Evolutionary conservation across 139 green algal species (phyloP).

Genomic region (Deuterostichococcus epilithicus): DNA sequence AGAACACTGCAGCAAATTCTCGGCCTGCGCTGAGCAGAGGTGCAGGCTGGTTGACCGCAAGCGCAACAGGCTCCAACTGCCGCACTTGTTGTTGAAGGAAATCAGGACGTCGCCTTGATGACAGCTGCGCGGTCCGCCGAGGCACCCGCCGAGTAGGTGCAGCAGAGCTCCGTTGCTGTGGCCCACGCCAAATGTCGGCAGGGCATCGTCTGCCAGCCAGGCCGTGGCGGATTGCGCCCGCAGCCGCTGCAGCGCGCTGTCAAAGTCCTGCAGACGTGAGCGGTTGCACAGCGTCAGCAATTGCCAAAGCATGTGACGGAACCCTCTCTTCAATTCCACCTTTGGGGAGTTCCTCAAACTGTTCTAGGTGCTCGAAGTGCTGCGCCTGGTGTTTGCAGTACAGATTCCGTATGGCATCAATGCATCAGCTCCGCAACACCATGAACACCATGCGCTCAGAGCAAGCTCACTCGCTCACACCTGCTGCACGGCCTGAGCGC

Average conservation of each 20-base stretch:
- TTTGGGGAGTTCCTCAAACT: too few species aligned
- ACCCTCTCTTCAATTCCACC: too few species aligned
- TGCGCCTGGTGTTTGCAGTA: too few species aligned
- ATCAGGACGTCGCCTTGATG: conserved; percentile 47
- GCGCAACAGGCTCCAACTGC: neutral
- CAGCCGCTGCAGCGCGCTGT: neutral
- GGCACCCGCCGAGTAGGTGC: conserved; percentile 51
- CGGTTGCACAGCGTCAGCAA: neutral
- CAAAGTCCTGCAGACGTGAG: neutral
- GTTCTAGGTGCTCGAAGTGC: too few species aligned
- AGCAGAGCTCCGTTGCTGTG: conserved; percentile 67
- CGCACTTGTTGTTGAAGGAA: conserved; percentile 66
- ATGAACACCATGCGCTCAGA: too few species aligned
- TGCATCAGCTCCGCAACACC: too few species aligned
- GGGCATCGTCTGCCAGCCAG: neutral
- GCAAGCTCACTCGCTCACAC: too few species aligned
- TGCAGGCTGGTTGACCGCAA: too few species aligned
- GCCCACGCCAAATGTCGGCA: conserved; percentile 32
- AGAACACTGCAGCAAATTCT: too few species aligned
- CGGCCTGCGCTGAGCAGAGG: too few species aligned
- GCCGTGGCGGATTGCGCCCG: neutral
- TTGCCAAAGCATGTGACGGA: too few species aligned
- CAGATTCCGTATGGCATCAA: too few species aligned
- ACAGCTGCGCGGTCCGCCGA: neutral
- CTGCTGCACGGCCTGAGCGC: conserved; percentile 15